These are phyloP conservation scores for Hebeloma cylindrosporum DNA, from an alignment of 768 basidiomycete species.

Conservation along the genomic window DNA sequence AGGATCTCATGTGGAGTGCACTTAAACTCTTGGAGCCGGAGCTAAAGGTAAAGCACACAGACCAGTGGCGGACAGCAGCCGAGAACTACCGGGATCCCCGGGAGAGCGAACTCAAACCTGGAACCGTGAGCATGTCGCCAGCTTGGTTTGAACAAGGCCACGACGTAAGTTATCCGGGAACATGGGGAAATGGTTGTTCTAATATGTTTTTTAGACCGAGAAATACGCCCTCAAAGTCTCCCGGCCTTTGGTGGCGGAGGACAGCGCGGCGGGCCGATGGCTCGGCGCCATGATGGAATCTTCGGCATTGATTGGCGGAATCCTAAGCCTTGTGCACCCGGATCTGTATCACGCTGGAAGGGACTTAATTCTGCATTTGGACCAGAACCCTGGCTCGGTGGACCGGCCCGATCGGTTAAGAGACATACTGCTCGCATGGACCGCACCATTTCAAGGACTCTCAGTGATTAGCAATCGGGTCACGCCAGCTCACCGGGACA, in stretches of 20 bases:
- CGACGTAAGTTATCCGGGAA: no score
- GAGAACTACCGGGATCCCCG: background rate
- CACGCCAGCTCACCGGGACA: slow-evolving; percentile 7
- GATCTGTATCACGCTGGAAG: background rate
- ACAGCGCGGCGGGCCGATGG: background rate
- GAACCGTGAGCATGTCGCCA: slow-evolving; percentile 1
- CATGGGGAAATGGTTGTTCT: no score
- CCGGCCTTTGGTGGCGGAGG: background rate
- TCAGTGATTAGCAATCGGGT: slow-evolving; percentile 8
- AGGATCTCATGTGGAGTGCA: background rate
- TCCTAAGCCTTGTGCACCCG: slow-evolving; percentile 2
- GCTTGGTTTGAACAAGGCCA: slow-evolving; percentile 9
- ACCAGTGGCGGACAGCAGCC: background rate
- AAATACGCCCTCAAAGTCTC: background rate
- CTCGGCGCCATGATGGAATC: background rate
- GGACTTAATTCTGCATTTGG: background rate
- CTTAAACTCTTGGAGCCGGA: background rate
- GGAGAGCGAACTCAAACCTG: background rate
- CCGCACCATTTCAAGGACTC: slow-evolving; percentile 1
- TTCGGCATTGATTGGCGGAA: slow-evolving; percentile 6
- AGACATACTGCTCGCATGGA: slow-evolving; percentile 3
- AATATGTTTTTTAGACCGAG: background rate
- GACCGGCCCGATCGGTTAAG: background rate
- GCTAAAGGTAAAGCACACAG: background rate
- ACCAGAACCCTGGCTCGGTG: background rate